These are phyloP conservation scores for Acacia crassicarpa DNA, from an alignment of 306 rosid genomes.

Conservation along the genomic window DNA sequence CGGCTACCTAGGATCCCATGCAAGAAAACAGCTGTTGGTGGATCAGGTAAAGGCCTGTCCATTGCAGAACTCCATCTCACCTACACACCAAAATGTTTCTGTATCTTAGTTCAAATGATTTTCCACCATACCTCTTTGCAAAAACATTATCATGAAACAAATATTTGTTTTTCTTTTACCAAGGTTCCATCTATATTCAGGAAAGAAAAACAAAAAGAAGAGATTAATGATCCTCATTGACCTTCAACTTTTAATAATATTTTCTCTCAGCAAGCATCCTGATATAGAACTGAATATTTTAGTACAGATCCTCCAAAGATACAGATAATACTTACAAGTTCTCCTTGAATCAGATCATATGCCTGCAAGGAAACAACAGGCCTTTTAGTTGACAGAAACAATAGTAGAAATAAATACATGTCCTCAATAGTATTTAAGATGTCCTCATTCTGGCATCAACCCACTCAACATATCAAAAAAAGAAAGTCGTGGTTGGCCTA, in stretches of 20 bases:
- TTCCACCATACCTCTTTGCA: not conserved
- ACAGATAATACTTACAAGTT: conserved; percentile 62
- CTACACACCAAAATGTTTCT: conserved; percentile 39
- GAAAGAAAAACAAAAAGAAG: not conserved
- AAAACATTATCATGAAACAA: not conserved
- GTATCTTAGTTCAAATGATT: conserved; percentile 25
- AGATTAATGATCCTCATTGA: conserved; percentile 1
- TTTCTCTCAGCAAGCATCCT: conserved; percentile 2
- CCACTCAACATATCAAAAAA: not conserved
- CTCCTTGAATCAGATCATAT: conserved; percentile 90
- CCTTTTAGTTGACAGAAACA: conserved; percentile 17
- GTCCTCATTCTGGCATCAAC: not conserved
- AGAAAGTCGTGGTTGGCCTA: not conserved
- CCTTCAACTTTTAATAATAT: conserved; percentile 7
- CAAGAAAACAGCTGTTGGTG: conserved; percentile 92
- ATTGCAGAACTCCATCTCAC: conserved; percentile 83
- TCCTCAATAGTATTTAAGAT: not conserved
- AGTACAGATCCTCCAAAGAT: not conserved
- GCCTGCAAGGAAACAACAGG: conserved; percentile 53
- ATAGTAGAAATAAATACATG: not conserved
- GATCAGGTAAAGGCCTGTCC: conserved; percentile 66
- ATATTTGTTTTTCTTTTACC: not conserved
- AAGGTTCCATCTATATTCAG: not conserved
- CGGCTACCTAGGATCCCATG: conserved; percentile 93
- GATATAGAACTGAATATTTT: not conserved